Evolutionary conservation across 495 filamentous ascomycete genomes (phyloP), one percentile per base, ranked within the genome.

Genomic region (Daldinia vernicosa): DNA sequence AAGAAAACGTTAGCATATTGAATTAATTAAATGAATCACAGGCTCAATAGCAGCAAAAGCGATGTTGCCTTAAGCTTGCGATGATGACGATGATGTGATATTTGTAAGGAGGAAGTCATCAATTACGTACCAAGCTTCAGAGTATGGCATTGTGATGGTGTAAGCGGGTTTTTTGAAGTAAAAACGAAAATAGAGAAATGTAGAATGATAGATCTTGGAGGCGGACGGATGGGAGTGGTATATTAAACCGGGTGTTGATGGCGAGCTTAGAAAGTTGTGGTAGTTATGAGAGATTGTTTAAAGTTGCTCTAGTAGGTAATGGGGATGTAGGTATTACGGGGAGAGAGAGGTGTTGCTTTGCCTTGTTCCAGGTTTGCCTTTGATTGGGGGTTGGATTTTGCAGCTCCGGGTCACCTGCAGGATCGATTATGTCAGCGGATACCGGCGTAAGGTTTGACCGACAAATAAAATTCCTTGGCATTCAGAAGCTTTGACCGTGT

Each of bases 351-450:
- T 72, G 65, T 72, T 72, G 55, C 70, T 65, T 60, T 80, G 76
- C 78, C 53, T 83, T 78, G 77, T 83, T 82, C 76, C 75, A 79
- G 77, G 74, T 77, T 63, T 73, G 54, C 70, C 59, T 78, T 79
- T 81, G 76, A 77, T 74, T 77, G 75, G 73, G 74, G 70, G 70
- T 75, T 66, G 56, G 69, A 64, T 72, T 72, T 68, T 68, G 65
- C 64, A 72, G 70, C 70, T 68, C 64, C 50, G 50, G 59, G 60
- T 55, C 59, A 67, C 56, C 64, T 67, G 56, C 56, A 65, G 63
- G 33, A 14, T 35, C 24, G 15, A 64, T 67, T 72, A 68, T 64
- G 64, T 72, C 59, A 67, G 60, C 64, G 56, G 37, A 55, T 8
- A 32, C 15, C 61, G 70, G 70, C 15, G 1, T 39, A 69, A 69